Percentiles rank a stretch among this genome's conserved stretches.
Evolutionary conservation across 768 basidiomycete species (phyloP).

Genomic region (Tephrocybe sp.): DNA sequence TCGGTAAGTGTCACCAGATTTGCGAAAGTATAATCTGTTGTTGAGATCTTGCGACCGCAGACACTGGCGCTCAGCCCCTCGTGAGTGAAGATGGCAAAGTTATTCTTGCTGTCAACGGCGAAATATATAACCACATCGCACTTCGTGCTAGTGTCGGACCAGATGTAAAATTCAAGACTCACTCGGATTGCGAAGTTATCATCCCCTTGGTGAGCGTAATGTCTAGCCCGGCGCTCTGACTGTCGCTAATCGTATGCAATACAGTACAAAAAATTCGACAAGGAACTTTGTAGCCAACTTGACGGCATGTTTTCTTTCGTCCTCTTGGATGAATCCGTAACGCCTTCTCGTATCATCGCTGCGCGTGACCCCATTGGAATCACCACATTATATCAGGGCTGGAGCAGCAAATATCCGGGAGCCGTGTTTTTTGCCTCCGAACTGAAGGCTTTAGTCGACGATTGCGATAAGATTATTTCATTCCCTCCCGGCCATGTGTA

Average conservation of each 20-base stretch:
- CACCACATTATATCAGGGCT: constrained; percentile 98
- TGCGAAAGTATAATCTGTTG: not conserved
- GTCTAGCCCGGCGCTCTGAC: too few species aligned
- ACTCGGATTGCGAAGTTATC: constrained; percentile 98
- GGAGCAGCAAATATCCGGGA: constrained; percentile 80
- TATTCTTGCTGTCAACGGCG: constrained; percentile 93
- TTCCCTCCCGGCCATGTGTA: constrained; percentile 98
- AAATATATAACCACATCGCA: constrained; percentile 96
- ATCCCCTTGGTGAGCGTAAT: constrained; percentile 72
- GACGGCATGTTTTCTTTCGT: constrained; percentile 99
- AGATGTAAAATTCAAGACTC: constrained; percentile 86
- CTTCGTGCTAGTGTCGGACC: constrained; percentile 68
- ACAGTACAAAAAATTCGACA: constrained; percentile 85
- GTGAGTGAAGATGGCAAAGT: constrained; percentile 81
- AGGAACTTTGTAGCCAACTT: constrained; percentile 72
- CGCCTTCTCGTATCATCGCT: constrained; percentile 89
- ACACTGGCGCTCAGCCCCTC: constrained; percentile 95
- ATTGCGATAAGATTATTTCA: constrained; percentile 92
- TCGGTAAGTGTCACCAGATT: constrained; percentile 61
- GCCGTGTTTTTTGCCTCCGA: constrained; percentile 93
- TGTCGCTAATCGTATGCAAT: not conserved
- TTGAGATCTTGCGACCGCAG: constrained; percentile 40
- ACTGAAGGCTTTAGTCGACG: constrained; percentile 86
- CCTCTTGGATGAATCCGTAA: constrained; percentile 88
- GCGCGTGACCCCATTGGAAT: constrained; percentile 97